Evolutionary conservation across 1,284 basidiomycete species (phyloP).

Genomic region (Inonotus hispidus): DNA sequence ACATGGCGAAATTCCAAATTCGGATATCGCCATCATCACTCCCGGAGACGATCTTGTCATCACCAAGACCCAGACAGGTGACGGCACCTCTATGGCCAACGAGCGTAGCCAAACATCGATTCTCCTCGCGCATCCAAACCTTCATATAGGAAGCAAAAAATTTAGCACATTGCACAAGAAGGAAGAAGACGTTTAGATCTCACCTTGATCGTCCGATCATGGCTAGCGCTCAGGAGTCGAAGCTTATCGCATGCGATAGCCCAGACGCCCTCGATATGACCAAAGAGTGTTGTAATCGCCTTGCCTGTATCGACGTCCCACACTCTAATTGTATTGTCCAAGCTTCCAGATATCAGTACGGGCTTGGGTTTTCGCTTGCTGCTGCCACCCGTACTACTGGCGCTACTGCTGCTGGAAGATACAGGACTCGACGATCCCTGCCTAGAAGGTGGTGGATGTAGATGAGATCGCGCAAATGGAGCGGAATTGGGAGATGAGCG

Average conservation of each 20-base stretch:
- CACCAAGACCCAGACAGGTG: slow-evolving; percentile 84
- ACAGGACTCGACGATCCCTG: slow-evolving; percentile 12
- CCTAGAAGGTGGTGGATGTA: background rate
- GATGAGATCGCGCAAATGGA: slow-evolving; percentile 11
- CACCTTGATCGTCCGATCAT: slow-evolving; percentile 91
- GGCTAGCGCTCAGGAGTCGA: slow-evolving; percentile 86
- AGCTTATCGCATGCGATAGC: slow-evolving; percentile 89
- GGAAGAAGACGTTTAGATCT: slow-evolving; percentile 21
- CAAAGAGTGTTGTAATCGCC: slow-evolving; percentile 83
- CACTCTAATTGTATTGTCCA: slow-evolving; percentile 95
- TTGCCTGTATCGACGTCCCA: slow-evolving; percentile 94
- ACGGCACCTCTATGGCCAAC: slow-evolving; percentile 95
- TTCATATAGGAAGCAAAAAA: slow-evolving; percentile 25
- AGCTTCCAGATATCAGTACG: slow-evolving; percentile 82
- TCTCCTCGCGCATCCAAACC: slow-evolving; percentile 94
- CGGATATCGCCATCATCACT: slow-evolving; percentile 84
- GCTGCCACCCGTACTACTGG: background rate
- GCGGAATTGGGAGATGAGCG: slow-evolving; percentile 12
- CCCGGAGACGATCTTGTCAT: slow-evolving; percentile 94
- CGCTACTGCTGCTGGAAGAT: background rate
- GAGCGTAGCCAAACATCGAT: slow-evolving; percentile 83
- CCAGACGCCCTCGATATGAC: slow-evolving; percentile 98
- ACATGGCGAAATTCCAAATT: slow-evolving; percentile 72
- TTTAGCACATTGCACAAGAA: slow-evolving; percentile 10
- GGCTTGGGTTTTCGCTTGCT: slow-evolving; percentile 46